Evolutionary conservation across 1,284 basidiomycete genomes (phyloP).

Genomic region (Dichomitus squalens): DNA sequence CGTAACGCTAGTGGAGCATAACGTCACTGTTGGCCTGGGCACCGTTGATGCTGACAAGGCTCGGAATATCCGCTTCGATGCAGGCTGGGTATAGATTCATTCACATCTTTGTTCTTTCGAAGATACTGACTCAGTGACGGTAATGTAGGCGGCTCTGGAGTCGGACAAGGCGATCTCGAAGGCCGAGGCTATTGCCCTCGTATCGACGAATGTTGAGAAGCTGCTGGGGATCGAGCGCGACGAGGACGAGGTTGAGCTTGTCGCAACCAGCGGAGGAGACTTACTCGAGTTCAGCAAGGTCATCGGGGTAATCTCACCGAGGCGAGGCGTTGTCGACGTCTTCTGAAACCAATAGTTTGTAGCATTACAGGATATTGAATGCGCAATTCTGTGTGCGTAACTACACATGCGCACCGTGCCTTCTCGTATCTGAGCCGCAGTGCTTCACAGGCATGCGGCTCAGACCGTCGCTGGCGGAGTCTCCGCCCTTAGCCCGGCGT

Average conservation of each 20-base stretch:
- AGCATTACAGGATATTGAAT: too few relatives aligned
- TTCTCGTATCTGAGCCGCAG: too few relatives aligned
- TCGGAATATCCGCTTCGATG: constrained; percentile 63
- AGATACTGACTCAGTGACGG: not conserved
- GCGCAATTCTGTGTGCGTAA: too few relatives aligned
- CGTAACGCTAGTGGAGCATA: constrained; percentile 58
- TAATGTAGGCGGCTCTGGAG: constrained; percentile 8
- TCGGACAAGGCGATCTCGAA: constrained; percentile 24
- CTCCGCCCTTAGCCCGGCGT: too few relatives aligned
- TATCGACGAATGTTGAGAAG: constrained; percentile 50
- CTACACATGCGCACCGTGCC: too few relatives aligned
- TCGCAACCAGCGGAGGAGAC: constrained; percentile 58
- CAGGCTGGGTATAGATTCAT: constrained; percentile 46
- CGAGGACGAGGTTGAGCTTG: constrained; percentile 36
- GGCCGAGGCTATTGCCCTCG: constrained; percentile 45
- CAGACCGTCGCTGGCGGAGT: too few relatives aligned
- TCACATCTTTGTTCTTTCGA: not conserved
- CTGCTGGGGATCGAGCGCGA: constrained; percentile 44
- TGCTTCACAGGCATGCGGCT: too few relatives aligned
- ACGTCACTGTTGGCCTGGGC: constrained; percentile 77
- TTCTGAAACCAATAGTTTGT: too few relatives aligned
- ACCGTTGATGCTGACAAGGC: constrained; percentile 55
- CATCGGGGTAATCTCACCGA: constrained; percentile 45
- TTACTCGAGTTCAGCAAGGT: constrained; percentile 54
- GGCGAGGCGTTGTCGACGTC: constrained; percentile 29